phyloP scores from a whole-genome alignment of 1,284 basidiomycete species.

The Lentinula novae-zelandiae region DNA sequence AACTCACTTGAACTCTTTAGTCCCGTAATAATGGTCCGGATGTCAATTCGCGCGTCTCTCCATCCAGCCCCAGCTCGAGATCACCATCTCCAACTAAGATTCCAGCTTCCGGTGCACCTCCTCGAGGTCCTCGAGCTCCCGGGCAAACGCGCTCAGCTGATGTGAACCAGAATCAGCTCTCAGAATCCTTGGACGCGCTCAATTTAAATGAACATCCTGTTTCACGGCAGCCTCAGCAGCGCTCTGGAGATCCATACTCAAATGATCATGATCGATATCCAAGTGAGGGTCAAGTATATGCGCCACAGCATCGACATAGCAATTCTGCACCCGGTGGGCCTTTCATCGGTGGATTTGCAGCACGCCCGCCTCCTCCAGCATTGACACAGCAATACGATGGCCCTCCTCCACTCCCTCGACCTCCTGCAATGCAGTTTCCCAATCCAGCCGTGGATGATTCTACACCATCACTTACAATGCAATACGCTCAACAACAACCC shows the following conservation, averaged over 20 bases:
- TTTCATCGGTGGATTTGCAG: slow-evolving; percentile 37
- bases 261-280: slow-evolving; percentile 1
- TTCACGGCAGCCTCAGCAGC: not conserved
- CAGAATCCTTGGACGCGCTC: slow-evolving; percentile 8
- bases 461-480: slow-evolving; percentile 52
- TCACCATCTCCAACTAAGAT: slow-evolving; percentile 4
- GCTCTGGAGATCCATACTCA: not conserved
- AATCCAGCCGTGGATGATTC: slow-evolving; percentile 17
- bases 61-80: slow-evolving; percentile 8
- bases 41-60: slow-evolving; percentile 13
- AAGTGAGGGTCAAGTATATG: not conserved
- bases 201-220: not conserved
- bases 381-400: slow-evolving; percentile 14
- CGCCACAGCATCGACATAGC: not conserved
- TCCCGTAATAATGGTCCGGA: slow-evolving; percentile 12
- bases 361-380: slow-evolving; percentile 19
- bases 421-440: slow-evolving; percentile 39
- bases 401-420: slow-evolving; percentile 28
- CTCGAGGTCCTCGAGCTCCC: not conserved
- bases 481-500: slow-evolving; percentile 44
- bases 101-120: slow-evolving; percentile 3
- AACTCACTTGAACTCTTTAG: not conserved
- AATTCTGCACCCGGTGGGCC: slow-evolving; percentile 21
- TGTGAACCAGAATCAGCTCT: not conserved
- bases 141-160: not conserved